Conservation (phyloP, 495 filamentous ascomycete genomes). For the Penicillium ochrochloron region DNA sequence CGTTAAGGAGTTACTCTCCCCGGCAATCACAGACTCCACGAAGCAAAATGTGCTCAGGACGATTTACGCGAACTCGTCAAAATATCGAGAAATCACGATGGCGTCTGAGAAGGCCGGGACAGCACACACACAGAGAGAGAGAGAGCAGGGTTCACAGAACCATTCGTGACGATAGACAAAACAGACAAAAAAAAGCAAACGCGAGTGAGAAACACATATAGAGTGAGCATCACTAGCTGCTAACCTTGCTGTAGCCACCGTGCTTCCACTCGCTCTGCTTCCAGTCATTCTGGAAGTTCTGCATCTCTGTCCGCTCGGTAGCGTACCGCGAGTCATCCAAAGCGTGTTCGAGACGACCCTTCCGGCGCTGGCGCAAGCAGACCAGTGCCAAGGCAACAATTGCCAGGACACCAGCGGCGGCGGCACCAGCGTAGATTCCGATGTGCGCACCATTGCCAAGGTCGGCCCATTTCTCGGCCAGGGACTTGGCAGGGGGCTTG, state of each 20-base stretch:
- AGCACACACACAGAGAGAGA: background rate
- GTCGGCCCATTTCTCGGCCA: conserved; percentile 62
- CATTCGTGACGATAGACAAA: conserved; percentile 18
- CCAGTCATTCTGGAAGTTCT: conserved; percentile 56
- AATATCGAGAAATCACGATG: conserved; percentile 14
- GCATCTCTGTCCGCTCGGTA: conserved; percentile 66
- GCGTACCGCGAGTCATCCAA: conserved; percentile 57
- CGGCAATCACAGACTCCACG: conserved; percentile 18
- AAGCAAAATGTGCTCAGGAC: background rate
- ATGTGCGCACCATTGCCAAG: conserved; percentile 59
- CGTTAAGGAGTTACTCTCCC: conserved; percentile 23
- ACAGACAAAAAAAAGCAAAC: background rate
- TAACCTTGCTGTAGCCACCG: conserved; percentile 44
- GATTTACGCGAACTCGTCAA: conserved; percentile 2
- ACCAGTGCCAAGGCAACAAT: conserved; percentile 57
- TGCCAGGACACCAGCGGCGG: conserved; percentile 55
- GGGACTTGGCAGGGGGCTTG: conserved; percentile 41
- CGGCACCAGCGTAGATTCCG: conserved; percentile 60
- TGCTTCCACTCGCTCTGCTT: conserved; percentile 45
- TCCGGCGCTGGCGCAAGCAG: conserved; percentile 69
- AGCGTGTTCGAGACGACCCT: conserved; percentile 66
- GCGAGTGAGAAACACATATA: background rate
- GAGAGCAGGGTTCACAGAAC: conserved; percentile 22
- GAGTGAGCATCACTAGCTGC: conserved; percentile 24
- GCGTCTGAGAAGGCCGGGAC: conserved; percentile 11